These are phyloP conservation scores for Gloeophyllum trabeum DNA, from an alignment of 768 basidiomycete species.

Conservation along the genomic window DNA sequence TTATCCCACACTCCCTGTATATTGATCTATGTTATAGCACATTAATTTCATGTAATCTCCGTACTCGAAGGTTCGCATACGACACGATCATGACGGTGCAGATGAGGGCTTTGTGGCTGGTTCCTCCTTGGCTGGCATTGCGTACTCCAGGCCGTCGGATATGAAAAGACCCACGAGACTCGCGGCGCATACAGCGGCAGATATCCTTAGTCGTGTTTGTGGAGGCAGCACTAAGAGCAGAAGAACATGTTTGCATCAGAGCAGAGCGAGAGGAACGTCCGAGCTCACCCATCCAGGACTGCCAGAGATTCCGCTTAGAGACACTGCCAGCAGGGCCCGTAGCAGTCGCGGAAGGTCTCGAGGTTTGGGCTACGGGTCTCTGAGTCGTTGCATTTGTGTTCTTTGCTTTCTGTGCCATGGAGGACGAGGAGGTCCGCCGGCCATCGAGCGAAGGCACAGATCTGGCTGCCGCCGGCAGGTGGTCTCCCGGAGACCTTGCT, in stretches of 20 bases:
- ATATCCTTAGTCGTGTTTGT: conserved; percentile 19
- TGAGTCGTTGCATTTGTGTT: too few species aligned
- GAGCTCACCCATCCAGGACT: conserved; percentile 16
- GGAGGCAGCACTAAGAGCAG: conserved; percentile 17
- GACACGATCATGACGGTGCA: too few species aligned
- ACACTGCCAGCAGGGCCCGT: conserved; percentile 4
- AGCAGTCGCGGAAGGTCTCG: too few species aligned
- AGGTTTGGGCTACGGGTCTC: neutral
- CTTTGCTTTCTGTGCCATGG: neutral
- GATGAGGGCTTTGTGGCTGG: neutral
- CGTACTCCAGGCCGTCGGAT: conserved; percentile 1
- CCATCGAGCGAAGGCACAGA: too few species aligned
- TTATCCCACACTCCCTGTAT: too few species aligned
- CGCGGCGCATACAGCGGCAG: conserved; percentile 19
- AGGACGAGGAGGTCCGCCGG: too few species aligned
- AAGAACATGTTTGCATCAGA: neutral
- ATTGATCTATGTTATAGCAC: too few species aligned
- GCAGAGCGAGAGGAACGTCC: neutral
- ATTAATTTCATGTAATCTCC: too few species aligned
- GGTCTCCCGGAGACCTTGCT: neutral
- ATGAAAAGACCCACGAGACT: conserved; percentile 16
- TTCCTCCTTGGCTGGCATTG: neutral
- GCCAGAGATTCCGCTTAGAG: conserved; percentile 10
- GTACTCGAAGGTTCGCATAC: too few species aligned
- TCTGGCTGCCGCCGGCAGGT: too few species aligned